Evolutionary conservation across 2,329 filamentous ascomycete genomes (phyloP).

Genomic region (Pyricularia pennisetigena): DNA sequence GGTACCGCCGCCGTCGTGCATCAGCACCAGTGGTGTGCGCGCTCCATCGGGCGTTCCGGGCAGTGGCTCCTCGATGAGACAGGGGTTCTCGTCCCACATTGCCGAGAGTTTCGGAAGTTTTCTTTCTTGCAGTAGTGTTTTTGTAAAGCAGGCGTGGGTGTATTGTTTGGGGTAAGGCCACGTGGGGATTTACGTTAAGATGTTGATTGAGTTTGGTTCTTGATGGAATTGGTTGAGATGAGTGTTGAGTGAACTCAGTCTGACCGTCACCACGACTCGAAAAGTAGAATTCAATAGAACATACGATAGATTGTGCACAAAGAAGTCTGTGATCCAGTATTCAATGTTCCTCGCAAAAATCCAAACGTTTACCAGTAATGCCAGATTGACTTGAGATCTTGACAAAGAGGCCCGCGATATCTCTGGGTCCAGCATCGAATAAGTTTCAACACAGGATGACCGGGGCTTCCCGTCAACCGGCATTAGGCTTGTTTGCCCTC

Average conservation of each 20-base stretch:
- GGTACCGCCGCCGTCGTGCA: constrained; percentile 54
- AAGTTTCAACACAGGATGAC: background rate
- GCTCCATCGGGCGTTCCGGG: constrained; percentile 9
- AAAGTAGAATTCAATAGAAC: background rate
- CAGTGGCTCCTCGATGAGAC: constrained; percentile 11
- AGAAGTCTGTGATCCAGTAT: background rate
- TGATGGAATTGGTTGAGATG: background rate
- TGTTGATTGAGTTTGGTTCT: background rate
- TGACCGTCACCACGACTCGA: background rate
- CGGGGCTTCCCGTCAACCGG: background rate
- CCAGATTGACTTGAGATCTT: background rate
- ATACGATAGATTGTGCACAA: background rate
- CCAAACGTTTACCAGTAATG: background rate
- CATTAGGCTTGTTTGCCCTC: background rate
- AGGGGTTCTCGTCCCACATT: constrained; percentile 14
- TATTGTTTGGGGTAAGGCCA: background rate
- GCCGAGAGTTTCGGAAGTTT: background rate
- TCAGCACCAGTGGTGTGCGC: constrained; percentile 39
- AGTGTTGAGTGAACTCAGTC: background rate
- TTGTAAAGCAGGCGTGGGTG: background rate
- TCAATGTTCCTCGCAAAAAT: background rate
- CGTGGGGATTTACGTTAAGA: background rate
- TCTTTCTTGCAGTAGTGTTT: background rate
- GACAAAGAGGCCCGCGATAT: background rate
- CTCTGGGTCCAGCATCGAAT: background rate